Evolutionary conservation across 805 yeast genomes (phyloP), one percentile per base, ranked within the genome.

Genomic region (Danielia oregonensis): DNA sequence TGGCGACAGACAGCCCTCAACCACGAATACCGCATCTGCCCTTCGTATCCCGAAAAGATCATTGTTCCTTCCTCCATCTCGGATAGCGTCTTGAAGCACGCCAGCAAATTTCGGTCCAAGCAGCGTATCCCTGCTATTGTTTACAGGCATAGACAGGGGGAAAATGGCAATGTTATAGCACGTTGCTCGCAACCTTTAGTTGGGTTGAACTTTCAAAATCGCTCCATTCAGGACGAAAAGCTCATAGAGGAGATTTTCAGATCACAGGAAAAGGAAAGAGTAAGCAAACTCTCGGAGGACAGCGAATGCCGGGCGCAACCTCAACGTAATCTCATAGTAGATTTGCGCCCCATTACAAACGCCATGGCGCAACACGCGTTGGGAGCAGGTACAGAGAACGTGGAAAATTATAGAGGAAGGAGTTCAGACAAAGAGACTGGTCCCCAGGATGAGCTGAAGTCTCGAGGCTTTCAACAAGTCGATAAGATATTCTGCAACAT

Each of bases 331-430:
- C 59, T 93, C 18, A 79, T 93, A 19, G 91, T 87, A 4, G 98
- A 93, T 62, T 84, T 95, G 15, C 68, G 98, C 36, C 98, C 98
- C 1, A 58, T 88, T 17, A 83, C 97, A 0, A 93, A 93, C 58
- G 97, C 97, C 6, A 76, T 88, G 76, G 97, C 96, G 0, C 97
- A 93, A 51, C 86, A 86, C 29, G 97, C 97, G 0, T 62, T 93
- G 11, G 98, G 98, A 9, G 98, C 97, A n/a, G 98, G 98, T 1
- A 83, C 96, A 0, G 98, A 93, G 54, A 82, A 76, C 45, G 85
- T 88, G 71, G 97, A 91, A 37, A 78, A 87, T 52, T 91, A 93
- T 61, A 72, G 79, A 32, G 70, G 65, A 1, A 46, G 37, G 22
- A 25, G 29, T 8, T 33, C 47, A 11, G 35, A 35, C n/a, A 24